Base-by-base conservation (phyloP, 768 basidiomycete genomes). In the Tylopilus sp. region DNA sequence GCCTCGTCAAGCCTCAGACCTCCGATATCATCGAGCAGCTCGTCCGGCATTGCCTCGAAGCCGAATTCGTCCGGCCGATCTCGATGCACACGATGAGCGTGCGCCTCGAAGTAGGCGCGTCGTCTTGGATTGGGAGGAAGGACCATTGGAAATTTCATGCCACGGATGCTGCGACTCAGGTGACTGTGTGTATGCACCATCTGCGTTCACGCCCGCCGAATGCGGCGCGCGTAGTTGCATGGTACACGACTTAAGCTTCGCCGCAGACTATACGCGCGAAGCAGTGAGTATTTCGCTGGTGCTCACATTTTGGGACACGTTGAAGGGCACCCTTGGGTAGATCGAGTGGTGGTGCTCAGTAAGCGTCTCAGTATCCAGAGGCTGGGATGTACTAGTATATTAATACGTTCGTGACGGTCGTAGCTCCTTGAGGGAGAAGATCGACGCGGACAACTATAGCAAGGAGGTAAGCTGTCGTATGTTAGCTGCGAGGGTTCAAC, bases 341-440 rank as follows among this genome's bases (percentile, higher is more conserved):
- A 49, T 90, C 89, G 1, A 91, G 97, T 65, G 93, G 97, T 60
- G 94, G 92, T 59, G 88, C 91, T 39, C 90, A 91, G 85, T 90
- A 65, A 59, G 87, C n/a, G 8, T 2, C 18, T 10, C 1, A n/a
- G n/a, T n/a, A n/a, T n/a, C n/a, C n/a, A n/a, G n/a, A n/a, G n/a
- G n/a, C n/a, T n/a, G n/a, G n/a, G n/a, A n/a, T n/a, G n/a, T n/a
- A n/a, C n/a, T n/a, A n/a, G n/a, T n/a, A n/a, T n/a, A n/a, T n/a
- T n/a, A n/a, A n/a, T n/a, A n/a, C n/a, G n/a, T n/a, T 33, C 17
- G 17, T 48, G 25, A 25, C 5, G 18, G 11, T 26, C 33, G 13
- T 18, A 25, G 40, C 25, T 41, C 40, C 13, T 41, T 41, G 40
- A 41, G 40, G 28, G 43, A 44, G 43, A 31, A 44, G 13, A 12